Evolutionary conservation across 306 rosid species (phyloP).

Genomic region (Elaeagnus macrophylla): DNA sequence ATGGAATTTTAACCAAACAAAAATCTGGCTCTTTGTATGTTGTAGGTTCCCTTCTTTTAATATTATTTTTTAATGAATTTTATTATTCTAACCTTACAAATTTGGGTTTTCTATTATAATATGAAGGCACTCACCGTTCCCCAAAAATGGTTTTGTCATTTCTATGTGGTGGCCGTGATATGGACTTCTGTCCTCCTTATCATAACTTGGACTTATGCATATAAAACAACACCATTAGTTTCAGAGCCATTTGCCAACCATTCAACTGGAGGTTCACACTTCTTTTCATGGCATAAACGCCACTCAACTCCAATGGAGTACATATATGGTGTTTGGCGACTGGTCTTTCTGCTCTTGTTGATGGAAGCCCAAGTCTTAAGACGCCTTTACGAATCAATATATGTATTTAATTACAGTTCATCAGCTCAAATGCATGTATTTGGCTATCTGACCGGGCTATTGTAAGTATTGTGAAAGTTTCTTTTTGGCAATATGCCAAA

Average conservation of each 20-base stretch:
- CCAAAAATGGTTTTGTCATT: conserved; percentile 68
- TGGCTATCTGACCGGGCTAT: conserved; percentile 74
- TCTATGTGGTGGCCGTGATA: conserved; percentile 49
- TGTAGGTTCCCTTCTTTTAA: background rate
- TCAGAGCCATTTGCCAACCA: conserved; percentile 42
- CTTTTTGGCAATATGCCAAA: background rate
- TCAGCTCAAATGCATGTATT: conserved; percentile 76
- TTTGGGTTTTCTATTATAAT: conserved; percentile 2
- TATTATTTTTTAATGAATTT: background rate
- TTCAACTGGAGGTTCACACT: conserved; percentile 55
- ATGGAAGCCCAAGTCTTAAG: conserved; percentile 73
- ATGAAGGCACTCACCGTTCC: conserved; percentile 74
- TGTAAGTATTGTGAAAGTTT: conserved; percentile 39
- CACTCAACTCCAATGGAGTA: conserved; percentile 21
- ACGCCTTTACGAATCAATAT: conserved; percentile 58
- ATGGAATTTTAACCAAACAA: background rate
- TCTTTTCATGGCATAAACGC: conserved; percentile 29
- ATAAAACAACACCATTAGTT: conserved; percentile 34
- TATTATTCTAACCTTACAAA: background rate
- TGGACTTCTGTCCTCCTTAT: conserved; percentile 75
- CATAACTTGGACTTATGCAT: conserved; percentile 64
- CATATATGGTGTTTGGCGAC: conserved; percentile 44
- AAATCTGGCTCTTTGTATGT: background rate
- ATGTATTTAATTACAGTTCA: conserved; percentile 64
- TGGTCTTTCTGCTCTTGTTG: conserved; percentile 66